These are phyloP conservation scores for Pouteria campechiana DNA, from an alignment of 179 eudicot species.

Conservation along the genomic window DNA sequence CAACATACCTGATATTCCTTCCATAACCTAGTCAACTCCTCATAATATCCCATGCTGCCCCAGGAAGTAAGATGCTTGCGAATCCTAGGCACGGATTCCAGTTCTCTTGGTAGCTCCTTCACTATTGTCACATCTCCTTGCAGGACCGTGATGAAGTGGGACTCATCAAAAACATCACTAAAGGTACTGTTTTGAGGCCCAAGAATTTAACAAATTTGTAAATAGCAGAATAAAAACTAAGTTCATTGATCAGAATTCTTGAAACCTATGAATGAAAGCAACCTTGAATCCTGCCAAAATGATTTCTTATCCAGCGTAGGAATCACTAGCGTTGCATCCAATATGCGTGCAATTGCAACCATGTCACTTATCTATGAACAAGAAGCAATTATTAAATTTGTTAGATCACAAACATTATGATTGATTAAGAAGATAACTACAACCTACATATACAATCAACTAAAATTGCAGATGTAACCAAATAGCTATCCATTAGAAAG, in stretches of 20 bases:
- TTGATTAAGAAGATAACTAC: no score
- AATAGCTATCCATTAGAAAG: no score
- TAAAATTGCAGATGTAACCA: no score
- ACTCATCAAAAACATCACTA: constrained; percentile 72
- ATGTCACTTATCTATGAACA: constrained; percentile 71
- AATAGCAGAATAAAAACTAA: neutral
- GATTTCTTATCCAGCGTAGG: constrained; percentile 83
- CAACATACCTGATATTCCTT: constrained; percentile 53
- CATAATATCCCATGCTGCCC: constrained; percentile 75
- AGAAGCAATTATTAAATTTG: no score
- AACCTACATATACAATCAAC: no score
- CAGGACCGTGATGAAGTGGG: constrained; percentile 52
- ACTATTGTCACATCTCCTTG: constrained; percentile 58
- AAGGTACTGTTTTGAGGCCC: constrained; percentile 42
- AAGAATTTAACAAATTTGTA: constrained; percentile 6
- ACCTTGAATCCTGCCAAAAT: constrained; percentile 95
- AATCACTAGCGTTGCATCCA: constrained; percentile 86
- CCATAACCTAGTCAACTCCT: constrained; percentile 69
- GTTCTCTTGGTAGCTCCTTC: constrained; percentile 59
- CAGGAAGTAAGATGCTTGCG: constrained; percentile 89
- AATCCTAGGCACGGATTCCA: constrained; percentile 69
- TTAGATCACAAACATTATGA: no score
- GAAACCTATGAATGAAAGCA: constrained; percentile 4
- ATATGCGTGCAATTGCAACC: constrained; percentile 84
- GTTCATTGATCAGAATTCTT: neutral